Conservation (phyloP, 2,329 filamentous ascomycete species). For the Aspergillus transmontanensis region DNA sequence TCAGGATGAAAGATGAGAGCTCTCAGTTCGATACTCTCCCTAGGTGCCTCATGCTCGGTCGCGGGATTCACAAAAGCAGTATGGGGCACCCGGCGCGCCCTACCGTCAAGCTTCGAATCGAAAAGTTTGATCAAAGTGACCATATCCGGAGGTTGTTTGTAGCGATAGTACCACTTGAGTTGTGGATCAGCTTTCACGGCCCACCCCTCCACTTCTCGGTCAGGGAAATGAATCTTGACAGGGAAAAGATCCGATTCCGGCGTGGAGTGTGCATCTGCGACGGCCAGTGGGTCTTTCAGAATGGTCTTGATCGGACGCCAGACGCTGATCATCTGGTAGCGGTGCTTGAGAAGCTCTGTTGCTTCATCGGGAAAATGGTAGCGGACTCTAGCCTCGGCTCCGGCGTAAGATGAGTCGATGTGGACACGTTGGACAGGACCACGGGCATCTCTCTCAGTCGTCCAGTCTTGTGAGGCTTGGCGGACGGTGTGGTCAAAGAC, state of each 20-base stretch:
- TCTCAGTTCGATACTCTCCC: constrained; percentile 61
- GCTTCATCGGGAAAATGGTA: constrained; percentile 51
- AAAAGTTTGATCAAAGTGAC: constrained; percentile 64
- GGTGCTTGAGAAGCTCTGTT: constrained; percentile 43
- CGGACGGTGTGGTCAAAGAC: constrained; percentile 57
- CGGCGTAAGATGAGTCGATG: constrained; percentile 53
- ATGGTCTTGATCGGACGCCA: constrained; percentile 56
- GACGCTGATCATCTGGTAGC: constrained; percentile 55
- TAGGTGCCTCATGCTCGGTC: constrained; percentile 38
- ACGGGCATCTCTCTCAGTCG: constrained; percentile 22
- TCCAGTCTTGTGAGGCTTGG: constrained; percentile 32
- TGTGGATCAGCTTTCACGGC: constrained; percentile 42
- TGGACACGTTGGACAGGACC: constrained; percentile 54
- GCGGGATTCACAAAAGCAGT: constrained; percentile 56
- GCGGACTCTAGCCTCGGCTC: constrained; percentile 44
- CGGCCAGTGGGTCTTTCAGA: constrained; percentile 56
- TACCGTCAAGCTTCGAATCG: constrained; percentile 59
- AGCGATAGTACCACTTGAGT: constrained; percentile 58
- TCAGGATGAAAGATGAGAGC: constrained; percentile 56
- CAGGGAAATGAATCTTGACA: constrained; percentile 54
- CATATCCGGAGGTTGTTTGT: constrained; percentile 55
- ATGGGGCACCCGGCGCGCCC: constrained; percentile 57
- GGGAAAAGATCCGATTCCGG: constrained; percentile 54
- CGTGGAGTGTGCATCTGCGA: constrained; percentile 56
- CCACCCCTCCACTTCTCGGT: constrained; percentile 55